These are phyloP conservation scores for Syncephalastrum monosporum DNA, from an alignment of 371 early-diverging fungal species.

Conservation along the genomic window DNA sequence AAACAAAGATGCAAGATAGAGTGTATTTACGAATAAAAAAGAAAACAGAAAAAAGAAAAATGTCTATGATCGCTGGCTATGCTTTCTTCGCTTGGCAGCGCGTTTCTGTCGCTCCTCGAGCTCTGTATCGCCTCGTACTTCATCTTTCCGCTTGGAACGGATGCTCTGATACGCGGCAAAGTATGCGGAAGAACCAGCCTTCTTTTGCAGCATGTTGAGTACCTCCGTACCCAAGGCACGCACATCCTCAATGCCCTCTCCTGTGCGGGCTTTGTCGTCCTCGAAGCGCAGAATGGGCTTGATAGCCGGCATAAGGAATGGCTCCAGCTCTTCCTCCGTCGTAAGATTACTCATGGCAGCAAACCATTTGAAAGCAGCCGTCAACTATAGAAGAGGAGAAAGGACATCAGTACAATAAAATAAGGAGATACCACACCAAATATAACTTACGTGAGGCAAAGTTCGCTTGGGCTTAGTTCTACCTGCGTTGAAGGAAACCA, in stretches of 20 bases:
- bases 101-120: background rate
- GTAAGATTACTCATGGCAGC: conserved; percentile 82
- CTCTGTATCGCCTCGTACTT: conserved; percentile 29
- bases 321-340: conserved; percentile 51
- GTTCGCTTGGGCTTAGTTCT: too few species aligned
- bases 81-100: background rate
- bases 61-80: too few species aligned
- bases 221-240: conserved; percentile 72
- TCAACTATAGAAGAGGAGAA: conserved; percentile 49
- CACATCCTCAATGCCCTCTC: too few species aligned
- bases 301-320: conserved; percentile 73
- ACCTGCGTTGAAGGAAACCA: conserved; percentile 56
- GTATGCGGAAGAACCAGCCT: conserved; percentile 76
- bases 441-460: too few species aligned
- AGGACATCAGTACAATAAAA: too few species aligned
- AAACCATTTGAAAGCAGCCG: conserved; percentile 84
- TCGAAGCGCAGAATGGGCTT: conserved; percentile 79
- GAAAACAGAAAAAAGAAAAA: too few species aligned
- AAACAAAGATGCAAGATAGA: too few species aligned
- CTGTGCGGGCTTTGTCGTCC: conserved; percentile 55
- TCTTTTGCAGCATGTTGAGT: conserved; percentile 73
- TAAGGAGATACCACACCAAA: too few species aligned
- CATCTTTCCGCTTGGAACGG: conserved; percentile 56
- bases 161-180: conserved; percentile 72
- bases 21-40: too few species aligned